Evolutionary conservation across 176 grass and related monocot genomes (phyloP), one percentile per base, ranked within the genome.

Genomic region (Themeda triandra): DNA sequence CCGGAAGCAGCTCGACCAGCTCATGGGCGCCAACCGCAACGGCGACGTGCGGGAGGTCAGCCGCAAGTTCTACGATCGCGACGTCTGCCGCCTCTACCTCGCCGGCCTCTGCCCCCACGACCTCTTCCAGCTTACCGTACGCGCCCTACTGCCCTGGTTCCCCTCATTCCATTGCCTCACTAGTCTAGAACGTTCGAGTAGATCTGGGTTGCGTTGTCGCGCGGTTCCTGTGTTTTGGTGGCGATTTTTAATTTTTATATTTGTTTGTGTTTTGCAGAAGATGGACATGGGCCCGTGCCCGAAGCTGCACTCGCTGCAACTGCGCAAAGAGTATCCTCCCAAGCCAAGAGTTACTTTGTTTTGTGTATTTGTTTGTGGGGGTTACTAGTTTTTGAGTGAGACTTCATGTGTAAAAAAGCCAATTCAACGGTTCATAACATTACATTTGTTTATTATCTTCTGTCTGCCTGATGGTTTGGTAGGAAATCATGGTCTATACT

Each of bases 121-220:
- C 85, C 96, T 98, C 80, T 98, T 98, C 89, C 93, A 98, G 83
- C 96, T 95, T 78, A 98, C 96, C 46, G 96, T 98, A 42, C 42
- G 68, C 92, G 39, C 28, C 74, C 69, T n/a, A 10, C 54, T 87
- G 25, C 44, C 69, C 63, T 17, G 24, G 36, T 86, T 35, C 32
- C 51, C 53, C 33, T 46, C 9, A 44, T 71, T 81, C 32, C 2
- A 8, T 40, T 27, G 6, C 51, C 1, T 5, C 31, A 33, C 32
- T 53, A 4, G 13, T 56, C 23, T 70, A 39, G 31, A 81, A 40
- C 9, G 46, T 12, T 39, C 31, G 23, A 70, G 13, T 71, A 32
- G 35, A 21, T 73, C 28, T 17, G 5, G 8, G 19, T 40, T 21
- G 6, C 4, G 19, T 40, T 8, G 21, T 13, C 0, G 13, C 18